Evolutionary conservation across 2,329 filamentous ascomycete species (phyloP), one percentile per base, ranked within the genome.

Genomic region (Trichoderma citrinoviride): DNA sequence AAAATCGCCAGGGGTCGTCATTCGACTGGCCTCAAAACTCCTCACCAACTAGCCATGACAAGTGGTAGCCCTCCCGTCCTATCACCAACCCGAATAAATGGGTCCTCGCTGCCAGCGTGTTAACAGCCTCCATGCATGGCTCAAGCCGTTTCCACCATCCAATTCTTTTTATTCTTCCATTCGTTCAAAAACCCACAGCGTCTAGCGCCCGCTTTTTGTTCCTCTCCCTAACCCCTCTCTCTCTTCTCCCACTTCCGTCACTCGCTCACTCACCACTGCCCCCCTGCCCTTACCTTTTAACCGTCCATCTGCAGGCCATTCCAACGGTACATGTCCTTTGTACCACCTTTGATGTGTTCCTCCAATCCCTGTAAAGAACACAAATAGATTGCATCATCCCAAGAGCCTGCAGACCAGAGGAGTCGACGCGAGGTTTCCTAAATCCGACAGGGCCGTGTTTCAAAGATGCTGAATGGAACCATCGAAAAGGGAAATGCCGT

Each of bases 61-160:
- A 67, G 66, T 67, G 66, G 66, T 66, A 46, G 56, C 14, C 27
- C 40, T 53, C 33, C 41, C 37, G 23, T 58, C 66, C 66, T 67
- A 66, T 73, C 72, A 73, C 21, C 7, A 3, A 10, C 33, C 33
- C 33, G 33, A 37, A 37, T 37, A 37, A 37, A 12, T 37, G 33
- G 33, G 33, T 8, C 33, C 3, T 4, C 54, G 7, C 27, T 54
- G 49, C 58, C 58, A 61, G 58, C 58, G 58, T 61, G 58, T 61
- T 33, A 10, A 33, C 44, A 53, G 33, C 15, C 49, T 33, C 49
- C 49, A 17, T 46, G 14, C 49, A 33, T 27, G 17, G 23, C 7
- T 44, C 17, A n/a, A n/a, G 41, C 4, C n/a, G 43, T 43, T 7
- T 43, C n/a, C n/a, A n/a, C n/a, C n/a, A n/a, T n/a, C n/a, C n/a